Percentiles rank a stretch among this genome's conserved stretches.
phyloP scores from a whole-genome alignment of 345 rosid genomes.

The Brassica juncea region DNA sequence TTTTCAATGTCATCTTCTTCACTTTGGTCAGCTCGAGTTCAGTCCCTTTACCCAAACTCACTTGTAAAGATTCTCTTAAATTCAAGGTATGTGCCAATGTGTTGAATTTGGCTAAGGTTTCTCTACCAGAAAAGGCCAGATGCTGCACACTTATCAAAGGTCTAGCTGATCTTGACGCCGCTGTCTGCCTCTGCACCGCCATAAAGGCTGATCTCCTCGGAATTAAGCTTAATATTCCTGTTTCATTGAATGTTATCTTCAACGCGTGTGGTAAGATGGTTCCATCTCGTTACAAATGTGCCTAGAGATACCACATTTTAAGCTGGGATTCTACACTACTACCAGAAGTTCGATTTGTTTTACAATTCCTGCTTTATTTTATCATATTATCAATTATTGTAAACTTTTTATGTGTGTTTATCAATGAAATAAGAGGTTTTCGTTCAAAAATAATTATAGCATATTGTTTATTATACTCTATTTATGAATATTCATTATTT shows the following conservation, averaged over 20 bases:
- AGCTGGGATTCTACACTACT: background rate
- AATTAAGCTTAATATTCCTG: background rate
- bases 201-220: constrained; percentile 4
- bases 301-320: background rate
- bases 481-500: background rate
- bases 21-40: constrained; percentile 24
- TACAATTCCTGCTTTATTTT: background rate
- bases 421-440: constrained; percentile 4
- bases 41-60: background rate
- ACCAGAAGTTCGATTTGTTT: background rate
- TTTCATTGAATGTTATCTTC: background rate
- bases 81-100: constrained; percentile 29
- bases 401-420: background rate
- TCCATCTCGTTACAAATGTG: constrained; percentile 7
- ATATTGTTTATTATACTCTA: background rate
- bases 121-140: background rate
- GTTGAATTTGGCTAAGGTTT: constrained; percentile 24
- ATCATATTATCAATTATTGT: background rate
- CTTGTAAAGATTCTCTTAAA: constrained; percentile 22
- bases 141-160: constrained; percentile 17
- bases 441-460: too few relatives aligned
- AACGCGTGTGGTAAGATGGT: background rate
- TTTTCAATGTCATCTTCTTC: constrained; percentile 29
- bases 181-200: constrained; percentile 17
- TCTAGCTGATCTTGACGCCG: constrained; percentile 4